A percentile compares a stretch with the other conserved stretches of the same genome.
These are phyloP conservation scores for Scopulariopsis brevicaulis DNA, from an alignment of 2,329 filamentous ascomycete species.

Conservation along the genomic window DNA sequence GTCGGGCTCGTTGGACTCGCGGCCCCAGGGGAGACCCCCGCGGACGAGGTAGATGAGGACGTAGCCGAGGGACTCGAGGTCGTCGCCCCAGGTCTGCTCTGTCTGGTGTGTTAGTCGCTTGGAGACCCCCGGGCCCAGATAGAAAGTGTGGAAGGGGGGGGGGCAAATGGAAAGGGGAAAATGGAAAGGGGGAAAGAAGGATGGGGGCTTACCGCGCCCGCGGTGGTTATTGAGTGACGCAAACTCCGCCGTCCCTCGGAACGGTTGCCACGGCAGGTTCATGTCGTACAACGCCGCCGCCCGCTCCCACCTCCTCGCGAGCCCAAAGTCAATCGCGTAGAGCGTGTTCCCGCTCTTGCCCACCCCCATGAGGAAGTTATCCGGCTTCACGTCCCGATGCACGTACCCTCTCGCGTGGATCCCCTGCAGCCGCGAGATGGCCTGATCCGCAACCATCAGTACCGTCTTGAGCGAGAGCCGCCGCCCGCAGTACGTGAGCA, in stretches of 20 bases:
- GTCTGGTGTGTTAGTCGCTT: background rate
- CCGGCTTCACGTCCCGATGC: slow-evolving; percentile 13
- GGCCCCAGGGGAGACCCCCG: slow-evolving; percentile 7
- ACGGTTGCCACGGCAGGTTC: background rate
- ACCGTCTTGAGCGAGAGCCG: slow-evolving; percentile 13
- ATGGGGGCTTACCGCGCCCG: background rate
- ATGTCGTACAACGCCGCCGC: background rate
- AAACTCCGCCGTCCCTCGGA: background rate
- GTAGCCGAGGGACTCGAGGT: slow-evolving; percentile 8
- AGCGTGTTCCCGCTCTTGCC: slow-evolving; percentile 5
- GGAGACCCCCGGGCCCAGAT: background rate
- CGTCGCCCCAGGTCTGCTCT: slow-evolving; percentile 6
- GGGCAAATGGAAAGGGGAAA: background rate
- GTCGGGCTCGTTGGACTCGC: background rate
- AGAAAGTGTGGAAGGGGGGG: background rate
- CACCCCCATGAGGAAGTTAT: slow-evolving; percentile 12
- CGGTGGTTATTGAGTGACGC: background rate
- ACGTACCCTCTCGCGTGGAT: slow-evolving; percentile 8
- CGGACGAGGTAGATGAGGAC: slow-evolving; percentile 5
- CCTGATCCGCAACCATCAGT: slow-evolving; percentile 4
- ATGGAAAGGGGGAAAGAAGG: background rate
- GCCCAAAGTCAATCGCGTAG: slow-evolving; percentile 3
- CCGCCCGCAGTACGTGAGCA: slow-evolving; percentile 25
- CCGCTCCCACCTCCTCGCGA: background rate
- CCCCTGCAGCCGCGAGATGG: slow-evolving; percentile 9